phyloP scores from a whole-genome alignment of 257 asterid genomes.

The Gentiana straminea region DNA sequence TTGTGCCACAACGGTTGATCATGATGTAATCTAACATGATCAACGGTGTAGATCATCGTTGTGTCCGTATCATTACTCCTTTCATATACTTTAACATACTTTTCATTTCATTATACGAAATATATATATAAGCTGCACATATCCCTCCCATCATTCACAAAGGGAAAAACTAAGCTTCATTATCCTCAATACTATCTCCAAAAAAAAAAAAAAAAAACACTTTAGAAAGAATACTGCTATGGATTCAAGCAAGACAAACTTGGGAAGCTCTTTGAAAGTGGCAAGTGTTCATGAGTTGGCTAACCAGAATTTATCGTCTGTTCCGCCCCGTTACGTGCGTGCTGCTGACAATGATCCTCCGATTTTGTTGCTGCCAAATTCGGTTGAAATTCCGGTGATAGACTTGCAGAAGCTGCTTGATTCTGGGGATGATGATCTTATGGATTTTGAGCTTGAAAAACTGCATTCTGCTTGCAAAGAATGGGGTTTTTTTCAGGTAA shows the following conservation, averaged over 20 bases:
- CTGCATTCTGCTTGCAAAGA: conserved; percentile 33
- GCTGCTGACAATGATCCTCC: conserved; percentile 12
- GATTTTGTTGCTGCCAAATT: background rate
- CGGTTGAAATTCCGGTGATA: conserved; percentile 22
- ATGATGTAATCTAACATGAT: too few species aligned
- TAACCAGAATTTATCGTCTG: conserved; percentile 10
- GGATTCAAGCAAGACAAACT: conserved; percentile 10
- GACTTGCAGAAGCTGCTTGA: conserved; percentile 20
- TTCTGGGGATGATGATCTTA: background rate
- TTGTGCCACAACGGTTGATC: too few species aligned
- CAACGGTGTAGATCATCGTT: too few species aligned
- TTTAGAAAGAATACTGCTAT: background rate
- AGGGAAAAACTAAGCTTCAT: too few species aligned
- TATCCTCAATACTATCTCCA: too few species aligned
- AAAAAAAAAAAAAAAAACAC: too few species aligned
- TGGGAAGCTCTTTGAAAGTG: conserved; percentile 27
- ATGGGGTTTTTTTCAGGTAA: conserved; percentile 31
- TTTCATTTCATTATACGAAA: too few species aligned
- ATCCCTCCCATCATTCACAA: too few species aligned
- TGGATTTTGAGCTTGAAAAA: conserved; percentile 25
- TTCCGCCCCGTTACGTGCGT: conserved; percentile 35
- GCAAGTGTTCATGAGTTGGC: conserved; percentile 46
- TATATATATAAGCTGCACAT: too few species aligned
- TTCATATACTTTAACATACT: too few species aligned
- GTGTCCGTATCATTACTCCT: too few species aligned